Percentiles rank a stretch among this genome's conserved stretches.
These are phyloP conservation scores for Peronospora farinosa DNA, from an alignment of 352 stramenopile genomes.

Conservation along the genomic window DNA sequence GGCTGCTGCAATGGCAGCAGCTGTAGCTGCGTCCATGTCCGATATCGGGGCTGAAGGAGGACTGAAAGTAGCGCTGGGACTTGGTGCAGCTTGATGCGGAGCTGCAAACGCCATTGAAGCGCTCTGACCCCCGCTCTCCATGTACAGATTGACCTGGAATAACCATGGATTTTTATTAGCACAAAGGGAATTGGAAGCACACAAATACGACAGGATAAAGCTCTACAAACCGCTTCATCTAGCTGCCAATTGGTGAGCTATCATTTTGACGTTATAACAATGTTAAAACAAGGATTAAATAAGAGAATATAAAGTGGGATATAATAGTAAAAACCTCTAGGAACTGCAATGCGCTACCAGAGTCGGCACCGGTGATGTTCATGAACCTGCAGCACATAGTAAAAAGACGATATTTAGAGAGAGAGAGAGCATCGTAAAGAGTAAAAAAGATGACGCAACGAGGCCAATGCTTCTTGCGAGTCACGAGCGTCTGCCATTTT, in stretches of 20 bases:
- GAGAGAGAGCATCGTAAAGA: not conserved
- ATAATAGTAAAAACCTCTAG: slow-evolving; percentile 41
- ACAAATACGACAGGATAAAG: not conserved
- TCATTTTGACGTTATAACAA: slow-evolving; percentile 7
- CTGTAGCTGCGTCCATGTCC: slow-evolving; percentile 26
- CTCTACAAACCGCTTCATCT: slow-evolving; percentile 47
- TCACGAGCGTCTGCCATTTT: slow-evolving; percentile 20
- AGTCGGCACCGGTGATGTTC: slow-evolving; percentile 74
- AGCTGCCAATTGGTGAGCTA: slow-evolving; percentile 76
- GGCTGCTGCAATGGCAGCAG: slow-evolving; percentile 27
- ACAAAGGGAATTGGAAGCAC: too few species aligned
- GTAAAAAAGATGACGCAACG: slow-evolving; percentile 27
- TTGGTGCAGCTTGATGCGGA: slow-evolving; percentile 1
- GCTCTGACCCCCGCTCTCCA: slow-evolving; percentile 62
- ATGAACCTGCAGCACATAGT: slow-evolving; percentile 52
- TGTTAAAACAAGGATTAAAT: not conserved
- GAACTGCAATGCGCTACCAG: slow-evolving; percentile 58
- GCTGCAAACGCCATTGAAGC: slow-evolving; percentile 11
- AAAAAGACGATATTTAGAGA: not conserved
- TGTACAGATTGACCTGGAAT: slow-evolving; percentile 69
- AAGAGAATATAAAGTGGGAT: not conserved
- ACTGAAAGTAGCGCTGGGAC: slow-evolving; percentile 3
- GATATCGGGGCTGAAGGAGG: slow-evolving; percentile 3
- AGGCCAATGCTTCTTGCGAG: slow-evolving; percentile 37
- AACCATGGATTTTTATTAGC: not conserved